Conservation (phyloP, 345 rosid species). For the Gossypium mustelinum region DNA sequence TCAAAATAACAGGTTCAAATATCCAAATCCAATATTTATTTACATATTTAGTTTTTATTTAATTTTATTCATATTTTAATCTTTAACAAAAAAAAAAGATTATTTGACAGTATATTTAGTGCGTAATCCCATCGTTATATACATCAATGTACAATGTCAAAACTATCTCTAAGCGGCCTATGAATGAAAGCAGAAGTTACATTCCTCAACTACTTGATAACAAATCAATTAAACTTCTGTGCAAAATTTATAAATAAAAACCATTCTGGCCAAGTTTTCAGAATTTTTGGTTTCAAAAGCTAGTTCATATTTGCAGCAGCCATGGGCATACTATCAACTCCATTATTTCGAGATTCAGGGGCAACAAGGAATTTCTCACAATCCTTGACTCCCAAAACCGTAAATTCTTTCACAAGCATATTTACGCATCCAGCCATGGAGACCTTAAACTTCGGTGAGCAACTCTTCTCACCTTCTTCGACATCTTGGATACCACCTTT, state of each 20-base stretch:
- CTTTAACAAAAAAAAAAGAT: too few relatives aligned
- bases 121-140: slow-evolving; percentile 4
- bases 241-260: background rate
- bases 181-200: slow-evolving; percentile 7
- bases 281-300: slow-evolving; percentile 15
- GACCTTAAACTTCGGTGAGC: slow-evolving; percentile 41
- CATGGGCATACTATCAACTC: background rate
- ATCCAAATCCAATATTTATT: too few relatives aligned
- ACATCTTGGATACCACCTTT: slow-evolving; percentile 51
- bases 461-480: slow-evolving; percentile 37
- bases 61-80: too few relatives aligned
- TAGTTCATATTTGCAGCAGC: slow-evolving; percentile 5
- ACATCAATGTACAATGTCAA: slow-evolving; percentile 18
- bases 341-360: background rate
- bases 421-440: slow-evolving; percentile 34
- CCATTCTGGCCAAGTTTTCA: slow-evolving; percentile 6
- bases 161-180: slow-evolving; percentile 4
- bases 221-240: slow-evolving; percentile 11
- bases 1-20: too few relatives aligned
- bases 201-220: slow-evolving; percentile 12
- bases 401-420: slow-evolving; percentile 45
- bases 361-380: slow-evolving; percentile 25
- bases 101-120: too few relatives aligned
- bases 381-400: slow-evolving; percentile 44
- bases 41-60: too few relatives aligned